Conservation (phyloP, 2,329 filamentous ascomycete species). For the Magnaporthiopsis rhizophila region DNA sequence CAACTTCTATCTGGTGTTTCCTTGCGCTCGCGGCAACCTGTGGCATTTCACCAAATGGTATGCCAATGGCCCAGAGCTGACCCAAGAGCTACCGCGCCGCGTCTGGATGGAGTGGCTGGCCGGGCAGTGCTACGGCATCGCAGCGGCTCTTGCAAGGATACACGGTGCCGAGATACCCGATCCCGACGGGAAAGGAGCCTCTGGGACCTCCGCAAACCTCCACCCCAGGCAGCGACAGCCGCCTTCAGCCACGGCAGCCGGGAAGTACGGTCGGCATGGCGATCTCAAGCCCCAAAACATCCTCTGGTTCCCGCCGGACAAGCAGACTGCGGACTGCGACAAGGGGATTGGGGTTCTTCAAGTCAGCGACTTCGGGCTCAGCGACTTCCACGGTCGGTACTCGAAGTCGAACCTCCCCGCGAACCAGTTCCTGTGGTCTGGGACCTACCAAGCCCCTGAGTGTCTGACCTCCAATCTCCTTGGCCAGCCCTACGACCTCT, state of each 20-base stretch:
- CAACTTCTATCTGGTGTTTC: slow-evolving; percentile 14
- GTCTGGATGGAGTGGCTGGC: slow-evolving; percentile 11
- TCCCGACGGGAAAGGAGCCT: neutral
- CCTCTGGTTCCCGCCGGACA: neutral
- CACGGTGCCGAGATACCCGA: neutral
- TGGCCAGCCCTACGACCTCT: slow-evolving; percentile 13
- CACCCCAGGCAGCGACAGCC: neutral
- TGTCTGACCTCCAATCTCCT: neutral
- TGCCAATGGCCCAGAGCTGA: neutral
- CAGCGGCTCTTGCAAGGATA: neutral
- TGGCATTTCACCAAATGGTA: neutral
- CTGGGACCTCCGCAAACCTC: neutral
- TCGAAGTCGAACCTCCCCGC: neutral
- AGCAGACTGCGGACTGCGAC: neutral
- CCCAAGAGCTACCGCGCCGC: neutral
- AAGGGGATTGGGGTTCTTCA: neutral
- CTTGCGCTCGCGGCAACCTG: slow-evolving; percentile 12
- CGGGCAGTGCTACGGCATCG: slow-evolving; percentile 12
- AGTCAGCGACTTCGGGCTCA: neutral
- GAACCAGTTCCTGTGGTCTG: too few relatives aligned
- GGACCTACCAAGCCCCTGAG: neutral
- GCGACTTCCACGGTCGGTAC: neutral
- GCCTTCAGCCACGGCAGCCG: too few relatives aligned
- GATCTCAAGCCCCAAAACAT: neutral
- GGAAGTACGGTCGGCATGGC: neutral